phyloP scores from a whole-genome alignment of 768 basidiomycete species.

The Gloeostereum incarnatum region DNA sequence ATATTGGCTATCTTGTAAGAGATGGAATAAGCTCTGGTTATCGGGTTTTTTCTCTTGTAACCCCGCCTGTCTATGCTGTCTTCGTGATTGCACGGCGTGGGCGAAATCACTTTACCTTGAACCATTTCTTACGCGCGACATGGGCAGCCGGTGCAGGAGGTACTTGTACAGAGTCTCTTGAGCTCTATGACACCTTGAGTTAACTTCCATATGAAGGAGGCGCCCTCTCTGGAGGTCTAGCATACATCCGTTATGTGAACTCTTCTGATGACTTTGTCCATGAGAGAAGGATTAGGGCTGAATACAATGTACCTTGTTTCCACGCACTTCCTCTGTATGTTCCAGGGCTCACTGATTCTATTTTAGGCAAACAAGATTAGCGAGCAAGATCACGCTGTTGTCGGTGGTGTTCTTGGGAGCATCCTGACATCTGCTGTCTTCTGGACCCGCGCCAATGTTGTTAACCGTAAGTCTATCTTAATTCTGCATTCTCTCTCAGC shows the following conservation, averaged over 20 bases:
- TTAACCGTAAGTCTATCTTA: conserved; percentile 40
- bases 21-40: conserved; percentile 44
- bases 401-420: conserved; percentile 57
- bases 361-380: conserved; percentile 46
- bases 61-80: conserved; percentile 50
- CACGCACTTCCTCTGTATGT: background rate
- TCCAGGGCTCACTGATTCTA: conserved; percentile 3
- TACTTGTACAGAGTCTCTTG: conserved; percentile 12
- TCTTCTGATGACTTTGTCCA: conserved; percentile 40
- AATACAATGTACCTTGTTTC: conserved; percentile 43
- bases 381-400: conserved; percentile 66
- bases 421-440: conserved; percentile 61
- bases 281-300: conserved; percentile 35
- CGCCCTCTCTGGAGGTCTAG: conserved; percentile 42
- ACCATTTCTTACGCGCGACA: conserved; percentile 58
- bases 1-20: conserved; percentile 59
- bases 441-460: conserved; percentile 55
- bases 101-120: conserved; percentile 43
- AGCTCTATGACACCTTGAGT: conserved; percentile 4
- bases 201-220: conserved; percentile 25
- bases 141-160: conserved; percentile 64
- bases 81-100: conserved; percentile 48
- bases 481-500: background rate
- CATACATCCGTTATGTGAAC: conserved; percentile 51
- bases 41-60: conserved; percentile 52